Evolutionary conservation across 2,329 filamentous ascomycete species (phyloP).

Genomic region (Diaporthe capsici): DNA sequence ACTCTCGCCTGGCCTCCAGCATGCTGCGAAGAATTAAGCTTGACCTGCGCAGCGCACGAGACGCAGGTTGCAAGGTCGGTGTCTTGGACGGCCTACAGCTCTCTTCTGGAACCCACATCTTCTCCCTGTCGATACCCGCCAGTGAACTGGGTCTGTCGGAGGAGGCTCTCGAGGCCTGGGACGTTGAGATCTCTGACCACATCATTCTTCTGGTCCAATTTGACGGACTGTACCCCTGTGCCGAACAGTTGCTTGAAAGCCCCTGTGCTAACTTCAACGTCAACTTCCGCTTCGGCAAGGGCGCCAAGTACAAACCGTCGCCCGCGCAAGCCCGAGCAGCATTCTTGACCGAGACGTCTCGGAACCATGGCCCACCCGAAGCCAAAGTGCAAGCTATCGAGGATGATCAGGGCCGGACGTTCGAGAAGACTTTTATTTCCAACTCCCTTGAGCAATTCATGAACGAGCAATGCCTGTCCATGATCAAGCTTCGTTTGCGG

Average conservation of each 20-base stretch:
- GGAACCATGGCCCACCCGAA: not conserved
- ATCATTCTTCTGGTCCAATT: constrained; percentile 81
- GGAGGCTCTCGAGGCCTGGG: constrained; percentile 84
- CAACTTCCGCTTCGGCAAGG: constrained; percentile 79
- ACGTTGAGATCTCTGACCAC: constrained; percentile 76
- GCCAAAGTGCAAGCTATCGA: not conserved
- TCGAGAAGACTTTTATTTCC: constrained; percentile 78
- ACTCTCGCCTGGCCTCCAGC: constrained; percentile 39
- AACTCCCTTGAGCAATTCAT: constrained; percentile 78
- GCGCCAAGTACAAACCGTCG: constrained; percentile 80
- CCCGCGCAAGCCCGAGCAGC: constrained; percentile 54
- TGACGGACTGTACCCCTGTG: constrained; percentile 69
- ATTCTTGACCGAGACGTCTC: constrained; percentile 46
- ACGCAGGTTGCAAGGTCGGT: constrained; percentile 79
- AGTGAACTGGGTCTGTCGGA: constrained; percentile 80
- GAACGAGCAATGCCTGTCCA: constrained; percentile 72
- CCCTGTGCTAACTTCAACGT: constrained; percentile 55
- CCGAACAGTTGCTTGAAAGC: constrained; percentile 66
- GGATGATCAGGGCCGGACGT: constrained; percentile 43
- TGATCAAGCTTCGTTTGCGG: constrained; percentile 72
- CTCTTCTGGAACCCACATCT: constrained; percentile 58
- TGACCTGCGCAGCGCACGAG: constrained; percentile 74
- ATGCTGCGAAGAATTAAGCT: constrained; percentile 59
- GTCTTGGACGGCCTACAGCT: constrained; percentile 65
- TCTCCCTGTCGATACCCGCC: constrained; percentile 79